Base-by-base conservation (phyloP, 306 rosid species). In the Biancaea sappan region DNA sequence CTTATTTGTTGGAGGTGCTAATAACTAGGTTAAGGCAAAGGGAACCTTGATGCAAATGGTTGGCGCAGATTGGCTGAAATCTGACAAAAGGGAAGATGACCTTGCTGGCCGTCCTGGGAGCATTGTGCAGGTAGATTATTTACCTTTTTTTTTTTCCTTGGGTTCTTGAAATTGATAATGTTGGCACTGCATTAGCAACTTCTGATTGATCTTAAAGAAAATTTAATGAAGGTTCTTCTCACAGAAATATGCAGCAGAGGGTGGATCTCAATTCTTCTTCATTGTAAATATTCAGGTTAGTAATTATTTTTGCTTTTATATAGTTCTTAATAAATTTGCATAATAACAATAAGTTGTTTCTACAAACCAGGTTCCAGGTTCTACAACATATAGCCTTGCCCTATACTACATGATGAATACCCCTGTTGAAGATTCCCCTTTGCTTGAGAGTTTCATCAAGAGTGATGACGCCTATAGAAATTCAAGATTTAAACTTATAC, bases 401-500 rank as follows among this genome's bases (percentile, higher is more conserved):
- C 67, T 92, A 41, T 94, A 94, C 83, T 91, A 94, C 87, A 82
- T 88, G 96, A 80, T 82, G 87, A 90, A 82, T 81, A 85, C 92
- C 73, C 97, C 95, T 16, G 43, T 94, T 50, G 90, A 92, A 70
- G 91, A 87, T 66, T 71, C 84, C 71, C 95, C 93, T 24, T 75
- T 88, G 83, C 88, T 94, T 1, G 84, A 87, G 41, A 79, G 77
- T 75, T 94, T 94, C 65, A 85, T 94, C 71, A 85, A 90, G 65
- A 97, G 99, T 50, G 97, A 91, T 50, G 90, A 90, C 73, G 75
- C 96, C 56, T 92, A 72, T 46, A 86, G 99, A 79, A 88, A 92
- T 79, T 92, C 97, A 8, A 89, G 99, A 83, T 94, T 94, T 76
- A 94, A 94, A 88, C 96, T 92, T 54, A 92, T 94, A 78, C 99